Evolutionary conservation across 257 asterid genomes (phyloP).

Genomic region (Fraxinus anomala): DNA sequence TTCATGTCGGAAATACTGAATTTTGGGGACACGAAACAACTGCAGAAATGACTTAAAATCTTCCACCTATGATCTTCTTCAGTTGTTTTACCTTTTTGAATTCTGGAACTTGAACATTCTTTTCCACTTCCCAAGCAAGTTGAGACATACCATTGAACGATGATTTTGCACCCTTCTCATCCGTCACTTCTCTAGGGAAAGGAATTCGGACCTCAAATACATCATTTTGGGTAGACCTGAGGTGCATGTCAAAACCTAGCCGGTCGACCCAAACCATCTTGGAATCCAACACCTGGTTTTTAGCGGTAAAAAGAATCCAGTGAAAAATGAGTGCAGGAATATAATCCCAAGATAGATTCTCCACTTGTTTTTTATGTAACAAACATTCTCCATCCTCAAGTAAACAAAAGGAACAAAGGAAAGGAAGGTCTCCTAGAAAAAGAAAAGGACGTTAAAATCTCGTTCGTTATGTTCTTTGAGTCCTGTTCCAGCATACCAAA

Average conservation of each 20-base stretch:
- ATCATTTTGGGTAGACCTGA: conserved; percentile 57
- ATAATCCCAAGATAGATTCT: background rate
- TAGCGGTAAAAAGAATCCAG: conserved; percentile 13
- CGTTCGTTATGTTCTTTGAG: background rate
- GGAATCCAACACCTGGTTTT: conserved; percentile 68
- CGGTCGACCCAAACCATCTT: conserved; percentile 95
- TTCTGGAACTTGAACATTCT: conserved; percentile 55
- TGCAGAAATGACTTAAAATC: background rate
- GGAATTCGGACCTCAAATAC: conserved; percentile 83
- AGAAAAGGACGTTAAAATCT: background rate
- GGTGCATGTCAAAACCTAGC: conserved; percentile 77
- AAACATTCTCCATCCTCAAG: background rate
- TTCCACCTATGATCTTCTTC: conserved; percentile 47
- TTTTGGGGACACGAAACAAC: background rate
- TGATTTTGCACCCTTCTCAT: conserved; percentile 95
- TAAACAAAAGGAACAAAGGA: background rate
- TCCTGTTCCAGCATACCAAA: background rate
- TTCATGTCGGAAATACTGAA: background rate
- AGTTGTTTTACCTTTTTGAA: conserved; percentile 66
- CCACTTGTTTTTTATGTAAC: background rate
- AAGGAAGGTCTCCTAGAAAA: background rate
- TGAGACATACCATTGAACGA: conserved; percentile 95
- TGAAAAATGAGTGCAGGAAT: background rate
- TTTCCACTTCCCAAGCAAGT: conserved; percentile 96
- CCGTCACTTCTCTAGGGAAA: conserved; percentile 83